phyloP scores from a whole-genome alignment of 306 rosid species.

The Fragaria nilgerrensis region DNA sequence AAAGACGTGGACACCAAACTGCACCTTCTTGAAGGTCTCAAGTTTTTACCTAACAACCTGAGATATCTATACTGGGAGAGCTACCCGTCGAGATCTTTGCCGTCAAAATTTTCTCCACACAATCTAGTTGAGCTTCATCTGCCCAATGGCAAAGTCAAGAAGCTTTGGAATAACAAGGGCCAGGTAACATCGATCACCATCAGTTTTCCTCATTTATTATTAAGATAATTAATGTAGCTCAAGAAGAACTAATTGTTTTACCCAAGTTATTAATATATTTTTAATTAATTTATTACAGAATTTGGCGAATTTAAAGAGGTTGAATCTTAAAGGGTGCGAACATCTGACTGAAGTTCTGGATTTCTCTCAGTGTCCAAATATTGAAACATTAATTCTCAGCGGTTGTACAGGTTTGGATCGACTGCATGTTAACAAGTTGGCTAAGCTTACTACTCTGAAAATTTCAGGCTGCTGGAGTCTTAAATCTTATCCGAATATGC shows the following conservation, averaged over 20 bases:
- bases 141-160: background rate
- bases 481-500: background rate
- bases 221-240: too few species aligned
- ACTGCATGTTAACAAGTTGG: background rate
- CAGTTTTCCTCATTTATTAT: too few species aligned
- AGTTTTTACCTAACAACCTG: constrained; percentile 6
- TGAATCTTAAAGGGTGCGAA: background rate
- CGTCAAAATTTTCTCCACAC: background rate
- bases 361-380: background rate
- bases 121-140: constrained; percentile 21
- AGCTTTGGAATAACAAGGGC: background rate
- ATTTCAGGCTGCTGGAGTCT: background rate
- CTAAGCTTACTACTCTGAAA: background rate
- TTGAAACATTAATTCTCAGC: background rate
- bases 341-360: background rate
- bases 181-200: background rate
- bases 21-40: background rate
- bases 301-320: constrained; percentile 1
- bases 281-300: constrained; percentile 2
- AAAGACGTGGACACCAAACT: background rate
- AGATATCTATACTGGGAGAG: constrained; percentile 17
- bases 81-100: constrained; percentile 4
- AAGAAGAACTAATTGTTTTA: too few species aligned
- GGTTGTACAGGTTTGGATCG: background rate
- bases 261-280: background rate